phyloP scores from a whole-genome alignment of 169 alveolate species.

The Plasmodium billcollinsi region DNA sequence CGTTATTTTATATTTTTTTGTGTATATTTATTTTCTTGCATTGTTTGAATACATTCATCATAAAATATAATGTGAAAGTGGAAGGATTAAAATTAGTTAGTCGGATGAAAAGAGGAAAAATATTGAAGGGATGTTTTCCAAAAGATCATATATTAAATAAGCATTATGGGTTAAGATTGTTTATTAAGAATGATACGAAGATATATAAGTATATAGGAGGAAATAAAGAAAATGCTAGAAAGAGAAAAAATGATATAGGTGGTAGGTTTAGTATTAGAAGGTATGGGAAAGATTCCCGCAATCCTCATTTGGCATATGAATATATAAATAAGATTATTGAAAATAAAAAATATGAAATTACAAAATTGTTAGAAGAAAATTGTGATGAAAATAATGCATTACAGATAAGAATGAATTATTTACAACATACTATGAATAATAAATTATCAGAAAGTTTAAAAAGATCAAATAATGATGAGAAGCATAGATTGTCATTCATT shows the following conservation, averaged over 20 bases:
- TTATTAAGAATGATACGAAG: not conserved
- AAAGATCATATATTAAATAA: no score
- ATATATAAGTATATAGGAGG: slow-evolving; percentile 3
- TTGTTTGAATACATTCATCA: no score
- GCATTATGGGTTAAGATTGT: not conserved
- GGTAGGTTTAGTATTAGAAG: not conserved
- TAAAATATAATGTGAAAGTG: no score
- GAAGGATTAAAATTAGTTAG: no score
- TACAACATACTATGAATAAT: slow-evolving; percentile 84
- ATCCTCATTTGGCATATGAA: slow-evolving; percentile 74
- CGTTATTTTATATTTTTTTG: no score
- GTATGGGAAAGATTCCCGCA: slow-evolving; percentile 68
- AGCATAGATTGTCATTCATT: slow-evolving; percentile 82
- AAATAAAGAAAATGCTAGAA: not conserved
- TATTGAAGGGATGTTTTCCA: no score
- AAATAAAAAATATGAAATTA: slow-evolving; percentile 73
- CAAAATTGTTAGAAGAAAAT: slow-evolving; percentile 74
- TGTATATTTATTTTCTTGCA: no score
- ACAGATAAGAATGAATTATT: slow-evolving; percentile 81
- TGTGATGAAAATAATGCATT: slow-evolving; percentile 47
- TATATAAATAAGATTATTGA: slow-evolving; percentile 66
- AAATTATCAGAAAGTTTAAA: slow-evolving; percentile 86
- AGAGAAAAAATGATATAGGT: slow-evolving; percentile 1
- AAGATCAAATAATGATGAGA: slow-evolving; percentile 75
- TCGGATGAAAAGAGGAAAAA: no score